phyloP scores from a whole-genome alignment of 768 basidiomycete species.

The Termitomyces sp. region DNA sequence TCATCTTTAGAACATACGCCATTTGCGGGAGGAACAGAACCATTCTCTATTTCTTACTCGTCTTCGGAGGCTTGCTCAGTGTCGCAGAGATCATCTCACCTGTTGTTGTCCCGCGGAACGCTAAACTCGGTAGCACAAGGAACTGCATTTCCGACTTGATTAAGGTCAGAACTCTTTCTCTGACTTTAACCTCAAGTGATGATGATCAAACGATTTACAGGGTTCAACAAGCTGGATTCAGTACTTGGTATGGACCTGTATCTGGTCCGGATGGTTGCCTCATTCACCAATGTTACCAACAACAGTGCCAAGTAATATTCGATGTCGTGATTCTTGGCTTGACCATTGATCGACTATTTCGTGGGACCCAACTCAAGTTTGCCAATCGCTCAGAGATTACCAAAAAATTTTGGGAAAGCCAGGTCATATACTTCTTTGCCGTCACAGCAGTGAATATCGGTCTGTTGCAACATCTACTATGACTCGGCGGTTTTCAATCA shows the following conservation, averaged over 20 bases:
- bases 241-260: slow-evolving; percentile 8
- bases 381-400: slow-evolving; percentile 15
- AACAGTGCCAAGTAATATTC: slow-evolving; percentile 15
- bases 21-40: slow-evolving; percentile 10
- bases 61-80: slow-evolving; percentile 14
- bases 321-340: slow-evolving; percentile 15
- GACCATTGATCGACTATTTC: slow-evolving; percentile 14
- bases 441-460: slow-evolving; percentile 14
- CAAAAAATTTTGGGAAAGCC: slow-evolving; percentile 16
- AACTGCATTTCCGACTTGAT: slow-evolving; percentile 16
- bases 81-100: slow-evolving; percentile 15
- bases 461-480: neutral
- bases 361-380: slow-evolving; percentile 11
- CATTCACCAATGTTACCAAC: neutral
- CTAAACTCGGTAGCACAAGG: slow-evolving; percentile 10
- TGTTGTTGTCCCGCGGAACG: slow-evolving; percentile 14
- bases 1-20: slow-evolving; percentile 17
- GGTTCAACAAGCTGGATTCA: slow-evolving; percentile 17
- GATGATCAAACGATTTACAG: neutral
- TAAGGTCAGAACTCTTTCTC: slow-evolving; percentile 5
- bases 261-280: neutral
- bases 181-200: neutral
- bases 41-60: slow-evolving; percentile 12
- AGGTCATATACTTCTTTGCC: slow-evolving; percentile 16
- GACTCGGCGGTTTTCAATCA: neutral